phyloP scores from a whole-genome alignment of 768 basidiomycete species.

The Mycena albidolilacea region DNA sequence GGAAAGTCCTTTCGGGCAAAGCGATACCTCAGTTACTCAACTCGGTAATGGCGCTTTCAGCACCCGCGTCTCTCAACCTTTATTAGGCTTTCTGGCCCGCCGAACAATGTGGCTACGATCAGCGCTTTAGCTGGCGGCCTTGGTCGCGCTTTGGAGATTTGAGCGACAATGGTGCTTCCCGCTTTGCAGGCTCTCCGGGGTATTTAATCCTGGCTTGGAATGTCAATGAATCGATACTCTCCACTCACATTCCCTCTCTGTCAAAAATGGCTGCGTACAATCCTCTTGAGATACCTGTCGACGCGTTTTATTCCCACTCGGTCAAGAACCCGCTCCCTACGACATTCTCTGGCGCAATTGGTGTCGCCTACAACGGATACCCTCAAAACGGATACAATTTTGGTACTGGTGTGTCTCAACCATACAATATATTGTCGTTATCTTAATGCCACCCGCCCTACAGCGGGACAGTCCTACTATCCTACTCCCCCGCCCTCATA shows the following conservation, averaged over 20 bases:
- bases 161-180: conserved; percentile 28
- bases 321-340: conserved; percentile 27
- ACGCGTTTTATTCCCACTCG: conserved; percentile 11
- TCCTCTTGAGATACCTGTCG: conserved; percentile 16
- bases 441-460: conserved; percentile 24
- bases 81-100: conserved; percentile 13
- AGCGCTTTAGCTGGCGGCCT: conserved; percentile 25
- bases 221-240: background rate
- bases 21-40: background rate
- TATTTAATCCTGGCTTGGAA: conserved; percentile 22
- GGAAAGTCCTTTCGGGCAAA: background rate
- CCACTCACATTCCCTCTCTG: background rate
- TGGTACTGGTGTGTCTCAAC: conserved; percentile 24
- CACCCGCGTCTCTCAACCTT: conserved; percentile 7
- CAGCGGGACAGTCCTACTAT: conserved; percentile 29
- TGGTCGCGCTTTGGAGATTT: conserved; percentile 26
- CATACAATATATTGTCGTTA: background rate
- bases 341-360: conserved; percentile 29
- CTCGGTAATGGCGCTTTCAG: conserved; percentile 16
- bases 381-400: conserved; percentile 22
- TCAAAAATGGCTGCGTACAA: conserved; percentile 24
- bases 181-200: background rate
- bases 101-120: conserved; percentile 21
- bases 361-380: conserved; percentile 17
- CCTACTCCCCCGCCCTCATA: conserved; percentile 14